phyloP scores from a whole-genome alignment of 306 rosid genomes.

The Morella rubra region DNA sequence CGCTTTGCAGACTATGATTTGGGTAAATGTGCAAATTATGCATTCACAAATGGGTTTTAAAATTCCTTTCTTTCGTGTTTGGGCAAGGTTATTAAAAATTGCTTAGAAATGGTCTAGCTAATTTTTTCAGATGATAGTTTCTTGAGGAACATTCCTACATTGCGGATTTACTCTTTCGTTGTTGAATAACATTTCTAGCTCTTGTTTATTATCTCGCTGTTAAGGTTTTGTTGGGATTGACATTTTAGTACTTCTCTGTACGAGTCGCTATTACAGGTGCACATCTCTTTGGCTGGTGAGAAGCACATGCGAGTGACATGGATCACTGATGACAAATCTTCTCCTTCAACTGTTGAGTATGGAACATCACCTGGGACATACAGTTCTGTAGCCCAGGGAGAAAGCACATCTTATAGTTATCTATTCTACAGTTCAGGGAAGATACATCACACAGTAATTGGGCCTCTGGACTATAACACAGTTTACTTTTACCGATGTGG shows the following conservation, averaged over 20 bases:
- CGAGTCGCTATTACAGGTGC: slow-evolving; percentile 59
- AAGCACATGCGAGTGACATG: slow-evolving; percentile 75
- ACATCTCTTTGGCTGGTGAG: slow-evolving; percentile 86
- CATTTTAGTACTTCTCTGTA: slow-evolving; percentile 17
- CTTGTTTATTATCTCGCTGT: neutral
- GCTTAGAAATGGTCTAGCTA: neutral
- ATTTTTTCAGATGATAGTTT: neutral
- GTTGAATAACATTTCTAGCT: neutral
- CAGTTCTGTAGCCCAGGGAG: slow-evolving; percentile 59
- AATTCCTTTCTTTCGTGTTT: neutral
- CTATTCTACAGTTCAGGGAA: slow-evolving; percentile 72
- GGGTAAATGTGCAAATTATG: neutral
- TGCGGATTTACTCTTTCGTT: neutral
- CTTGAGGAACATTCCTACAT: neutral
- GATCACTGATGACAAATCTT: slow-evolving; percentile 57
- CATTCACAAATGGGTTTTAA: neutral
- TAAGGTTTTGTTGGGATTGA: neutral
- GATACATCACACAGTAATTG: slow-evolving; percentile 88
- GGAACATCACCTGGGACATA: slow-evolving; percentile 66
- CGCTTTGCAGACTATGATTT: neutral
- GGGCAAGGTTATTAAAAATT: too few species aligned
- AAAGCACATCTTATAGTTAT: slow-evolving; percentile 69
- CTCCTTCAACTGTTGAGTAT: slow-evolving; percentile 79
- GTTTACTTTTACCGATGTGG: slow-evolving; percentile 83
- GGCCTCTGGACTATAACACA: slow-evolving; percentile 68